A percentile compares a stretch with the other conserved stretches of the same genome.
Conservation (phyloP, 2,329 filamentous ascomycete genomes). For the Berkeleyomyces basicola region DNA sequence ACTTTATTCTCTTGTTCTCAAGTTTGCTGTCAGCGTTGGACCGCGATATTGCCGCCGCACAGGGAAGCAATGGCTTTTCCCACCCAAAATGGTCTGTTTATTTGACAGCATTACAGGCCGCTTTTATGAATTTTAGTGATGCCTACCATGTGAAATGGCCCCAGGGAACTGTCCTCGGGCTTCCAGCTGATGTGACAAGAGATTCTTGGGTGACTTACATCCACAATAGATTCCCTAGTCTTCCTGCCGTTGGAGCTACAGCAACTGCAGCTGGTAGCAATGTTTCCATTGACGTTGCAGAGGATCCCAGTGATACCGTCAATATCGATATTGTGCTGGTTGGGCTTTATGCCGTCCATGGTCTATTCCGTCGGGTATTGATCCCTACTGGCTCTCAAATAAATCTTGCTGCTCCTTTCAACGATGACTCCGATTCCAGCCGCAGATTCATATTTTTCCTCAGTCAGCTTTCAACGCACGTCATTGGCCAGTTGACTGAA, state of each 20-base stretch:
- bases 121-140: conserved; percentile 25
- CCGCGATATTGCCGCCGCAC: not conserved
- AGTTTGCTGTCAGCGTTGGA: conserved; percentile 7
- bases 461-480: conserved; percentile 21
- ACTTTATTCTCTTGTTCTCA: conserved; percentile 25
- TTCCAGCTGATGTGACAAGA: conserved; percentile 14
- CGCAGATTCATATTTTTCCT: conserved; percentile 11
- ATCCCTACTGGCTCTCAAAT: not conserved
- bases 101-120: conserved; percentile 19
- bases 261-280: not conserved
- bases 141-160: conserved; percentile 21
- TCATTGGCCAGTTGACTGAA: conserved; percentile 24
- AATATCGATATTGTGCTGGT: conserved; percentile 7
- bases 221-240: conserved; percentile 18
- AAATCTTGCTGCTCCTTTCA: conserved; percentile 1
- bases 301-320: not conserved
- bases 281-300: not conserved
- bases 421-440: conserved; percentile 9
- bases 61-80: not conserved
- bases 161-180: conserved; percentile 5
- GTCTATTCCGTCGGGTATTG: conserved; percentile 4
- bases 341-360: conserved; percentile 8
- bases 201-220: conserved; percentile 19
- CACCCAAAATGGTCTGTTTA: conserved; percentile 13
- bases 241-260: conserved; percentile 15